These are phyloP conservation scores for Leccinum variicolor DNA, from an alignment of 768 basidiomycete species.

Conservation along the genomic window DNA sequence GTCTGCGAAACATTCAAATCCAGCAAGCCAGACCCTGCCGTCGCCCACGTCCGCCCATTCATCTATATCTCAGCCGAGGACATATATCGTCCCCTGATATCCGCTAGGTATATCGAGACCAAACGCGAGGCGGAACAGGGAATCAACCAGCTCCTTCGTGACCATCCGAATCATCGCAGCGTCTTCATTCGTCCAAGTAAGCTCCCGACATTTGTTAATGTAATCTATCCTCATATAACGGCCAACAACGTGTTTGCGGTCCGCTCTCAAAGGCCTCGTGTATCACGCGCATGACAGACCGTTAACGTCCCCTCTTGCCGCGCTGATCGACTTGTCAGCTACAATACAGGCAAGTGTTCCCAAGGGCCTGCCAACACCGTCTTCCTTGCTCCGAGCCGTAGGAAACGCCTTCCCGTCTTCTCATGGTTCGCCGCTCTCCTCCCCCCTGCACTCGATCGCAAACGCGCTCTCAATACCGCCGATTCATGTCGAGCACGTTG, in stretches of 20 bases:
- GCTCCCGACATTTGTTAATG: constrained; percentile 26
- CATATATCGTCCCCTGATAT: constrained; percentile 82
- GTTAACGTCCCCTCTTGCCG: constrained; percentile 81
- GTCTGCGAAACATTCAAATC: constrained; percentile 76
- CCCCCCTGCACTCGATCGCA: constrained; percentile 63
- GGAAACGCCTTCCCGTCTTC: constrained; percentile 37
- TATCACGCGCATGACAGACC: constrained; percentile 95
- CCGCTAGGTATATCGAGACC: constrained; percentile 85
- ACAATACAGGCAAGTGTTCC: constrained; percentile 63
- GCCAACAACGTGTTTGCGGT: constrained; percentile 12
- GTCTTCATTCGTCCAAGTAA: constrained; percentile 89
- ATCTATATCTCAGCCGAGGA: constrained; percentile 91
- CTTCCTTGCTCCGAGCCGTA: constrained; percentile 55
- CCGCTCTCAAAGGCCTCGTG: constrained; percentile 65
- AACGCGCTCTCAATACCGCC: constrained; percentile 83
- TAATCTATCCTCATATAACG: constrained; percentile 11
- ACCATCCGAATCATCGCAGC: constrained; percentile 50
- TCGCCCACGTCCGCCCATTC: constrained; percentile 56
- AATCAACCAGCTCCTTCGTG: constrained; percentile 53
- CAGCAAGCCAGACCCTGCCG: constrained; percentile 35
- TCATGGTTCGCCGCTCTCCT: constrained; percentile 34
- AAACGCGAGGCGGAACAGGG: constrained; percentile 86
- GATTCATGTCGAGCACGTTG: constrained; percentile 95
- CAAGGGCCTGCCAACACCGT: constrained; percentile 57
- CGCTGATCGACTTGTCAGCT: constrained; percentile 78